phyloP scores from a whole-genome alignment of 1,284 basidiomycete genomes.

The Rhodotorula sp. region DNA sequence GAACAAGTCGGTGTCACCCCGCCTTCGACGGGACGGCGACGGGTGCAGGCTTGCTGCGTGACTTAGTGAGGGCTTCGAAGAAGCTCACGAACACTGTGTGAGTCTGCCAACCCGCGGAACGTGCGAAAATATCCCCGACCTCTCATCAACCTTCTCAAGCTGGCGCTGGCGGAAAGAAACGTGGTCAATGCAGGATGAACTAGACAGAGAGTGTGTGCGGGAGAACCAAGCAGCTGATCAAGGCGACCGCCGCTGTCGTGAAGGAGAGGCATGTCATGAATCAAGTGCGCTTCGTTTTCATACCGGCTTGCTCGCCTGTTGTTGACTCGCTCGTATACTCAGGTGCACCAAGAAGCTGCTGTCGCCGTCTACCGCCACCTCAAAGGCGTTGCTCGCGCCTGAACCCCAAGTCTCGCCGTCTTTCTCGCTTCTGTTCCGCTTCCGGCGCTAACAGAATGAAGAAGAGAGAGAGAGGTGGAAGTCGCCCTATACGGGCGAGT shows the following conservation, averaged over 20 bases:
- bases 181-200: no score
- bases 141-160: no score
- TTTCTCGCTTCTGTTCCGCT: no score
- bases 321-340: not conserved
- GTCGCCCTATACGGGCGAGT: not conserved
- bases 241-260: not conserved
- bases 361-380: not conserved
- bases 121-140: no score
- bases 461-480: not conserved
- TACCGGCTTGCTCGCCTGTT: no score
- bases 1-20: no score
- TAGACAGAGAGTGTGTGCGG: not conserved
- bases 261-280: slow-evolving; percentile 9
- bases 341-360: not conserved
- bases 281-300: not conserved
- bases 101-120: no score
- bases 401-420: not conserved
- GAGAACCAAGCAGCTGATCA: not conserved
- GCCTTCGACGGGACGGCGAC: no score
- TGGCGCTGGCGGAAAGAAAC: no score
- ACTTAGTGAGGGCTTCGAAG: no score
- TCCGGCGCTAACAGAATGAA: not conserved
- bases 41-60: no score
- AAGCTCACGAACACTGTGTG: no score
- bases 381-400: not conserved